These are phyloP conservation scores for Penicillium atrosanguineum DNA, from an alignment of 495 filamentous ascomycete genomes.

Conservation along the genomic window DNA sequence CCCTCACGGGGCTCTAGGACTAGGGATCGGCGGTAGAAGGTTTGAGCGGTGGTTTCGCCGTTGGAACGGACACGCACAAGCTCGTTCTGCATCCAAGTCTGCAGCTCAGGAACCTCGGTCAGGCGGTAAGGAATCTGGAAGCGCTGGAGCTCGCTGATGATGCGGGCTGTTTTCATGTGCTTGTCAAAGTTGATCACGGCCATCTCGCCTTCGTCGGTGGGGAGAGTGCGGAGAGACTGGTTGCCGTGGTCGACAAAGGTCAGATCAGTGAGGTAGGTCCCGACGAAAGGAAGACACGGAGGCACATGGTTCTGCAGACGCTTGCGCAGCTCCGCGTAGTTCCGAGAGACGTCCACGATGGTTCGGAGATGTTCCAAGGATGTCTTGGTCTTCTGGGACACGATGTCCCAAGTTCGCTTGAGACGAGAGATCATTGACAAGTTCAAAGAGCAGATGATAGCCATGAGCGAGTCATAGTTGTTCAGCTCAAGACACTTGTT, in stretches of 20 bases:
- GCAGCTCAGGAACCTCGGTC: slow-evolving; percentile 80
- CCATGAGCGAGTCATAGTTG: slow-evolving; percentile 97
- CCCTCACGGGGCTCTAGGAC: slow-evolving; percentile 80
- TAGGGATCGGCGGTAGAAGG: slow-evolving; percentile 80
- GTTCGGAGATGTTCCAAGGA: slow-evolving; percentile 72
- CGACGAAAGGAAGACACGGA: slow-evolving; percentile 94
- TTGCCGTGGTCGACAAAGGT: slow-evolving; percentile 87
- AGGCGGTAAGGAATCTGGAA: slow-evolving; percentile 96
- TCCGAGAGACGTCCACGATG: slow-evolving; percentile 84
- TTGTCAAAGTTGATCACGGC: slow-evolving; percentile 98
- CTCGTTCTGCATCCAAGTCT: slow-evolving; percentile 89
- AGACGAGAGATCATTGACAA: slow-evolving; percentile 89
- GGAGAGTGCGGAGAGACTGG: slow-evolving; percentile 55
- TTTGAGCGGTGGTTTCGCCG: slow-evolving; percentile 76
- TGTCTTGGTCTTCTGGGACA: slow-evolving; percentile 81
- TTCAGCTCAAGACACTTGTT: slow-evolving; percentile 82
- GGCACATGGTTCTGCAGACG: slow-evolving; percentile 85
- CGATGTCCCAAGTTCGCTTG: slow-evolving; percentile 87
- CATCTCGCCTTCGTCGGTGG: slow-evolving; percentile 56
- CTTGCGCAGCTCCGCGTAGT: slow-evolving; percentile 86
- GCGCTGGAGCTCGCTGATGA: slow-evolving; percentile 92
- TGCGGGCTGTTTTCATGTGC: slow-evolving; percentile 87
- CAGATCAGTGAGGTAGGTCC: slow-evolving; percentile 87
- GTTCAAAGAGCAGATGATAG: slow-evolving; percentile 90
- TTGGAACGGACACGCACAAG: slow-evolving; percentile 75